phyloP scores from a whole-genome alignment of 2,329 filamentous ascomycete species.

The Claviceps africana region DNA sequence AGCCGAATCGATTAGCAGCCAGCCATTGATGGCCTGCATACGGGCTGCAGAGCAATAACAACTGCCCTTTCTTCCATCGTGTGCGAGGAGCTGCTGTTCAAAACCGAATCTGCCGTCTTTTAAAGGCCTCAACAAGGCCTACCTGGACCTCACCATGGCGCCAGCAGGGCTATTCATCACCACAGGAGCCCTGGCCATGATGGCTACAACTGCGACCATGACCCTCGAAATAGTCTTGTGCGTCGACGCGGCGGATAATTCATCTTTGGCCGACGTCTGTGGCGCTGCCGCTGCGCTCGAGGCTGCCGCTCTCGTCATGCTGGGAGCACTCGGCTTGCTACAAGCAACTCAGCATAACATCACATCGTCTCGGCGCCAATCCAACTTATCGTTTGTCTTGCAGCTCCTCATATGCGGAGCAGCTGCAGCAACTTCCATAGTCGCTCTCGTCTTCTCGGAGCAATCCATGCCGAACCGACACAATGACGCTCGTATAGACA shows the following conservation, averaged over 20 bases:
- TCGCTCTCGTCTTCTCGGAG: conserved; percentile 26
- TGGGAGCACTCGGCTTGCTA: conserved; percentile 22
- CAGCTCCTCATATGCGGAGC: conserved; percentile 27
- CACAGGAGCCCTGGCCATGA: conserved; percentile 8
- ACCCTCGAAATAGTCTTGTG: conserved; percentile 10
- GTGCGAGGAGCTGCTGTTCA: background rate
- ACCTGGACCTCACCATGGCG: conserved; percentile 6
- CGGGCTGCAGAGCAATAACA: background rate
- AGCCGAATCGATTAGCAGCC: background rate
- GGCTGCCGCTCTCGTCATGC: conserved; percentile 12
- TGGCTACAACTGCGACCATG: conserved; percentile 9
- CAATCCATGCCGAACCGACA: conserved; percentile 10
- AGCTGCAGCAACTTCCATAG: conserved; percentile 31
- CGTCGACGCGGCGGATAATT: conserved; percentile 2
- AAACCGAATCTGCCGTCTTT: too few relatives aligned
- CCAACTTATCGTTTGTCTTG: conserved; percentile 14
- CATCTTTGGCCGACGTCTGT: conserved; percentile 8
- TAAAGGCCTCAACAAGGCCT: too few relatives aligned
- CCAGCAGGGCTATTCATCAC: conserved; percentile 4
- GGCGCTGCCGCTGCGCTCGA: conserved; percentile 17
- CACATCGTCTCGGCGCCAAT: conserved; percentile 12
- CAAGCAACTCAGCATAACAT: conserved; percentile 11
- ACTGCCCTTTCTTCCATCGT: background rate
- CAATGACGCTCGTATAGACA: conserved; percentile 1
- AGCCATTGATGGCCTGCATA: background rate